phyloP scores from a whole-genome alignment of 192 early-diverging fungal species.

The Coemansia sp. region DNA sequence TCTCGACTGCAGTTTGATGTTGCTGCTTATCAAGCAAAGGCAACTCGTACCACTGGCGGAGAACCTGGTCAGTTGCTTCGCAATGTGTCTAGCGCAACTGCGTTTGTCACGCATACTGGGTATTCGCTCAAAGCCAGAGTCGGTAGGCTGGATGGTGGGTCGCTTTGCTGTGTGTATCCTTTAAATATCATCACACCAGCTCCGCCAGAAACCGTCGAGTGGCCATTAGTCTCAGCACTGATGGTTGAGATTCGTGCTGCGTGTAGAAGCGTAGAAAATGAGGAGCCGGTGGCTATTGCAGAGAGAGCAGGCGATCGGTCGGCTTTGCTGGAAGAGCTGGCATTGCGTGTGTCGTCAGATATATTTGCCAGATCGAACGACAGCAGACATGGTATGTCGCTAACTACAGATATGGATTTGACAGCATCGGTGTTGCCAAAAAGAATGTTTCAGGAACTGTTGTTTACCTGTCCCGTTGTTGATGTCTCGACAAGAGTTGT shows the following conservation, averaged over 20 bases:
- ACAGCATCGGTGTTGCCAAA: constrained; percentile 10
- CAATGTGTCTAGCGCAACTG: not conserved
- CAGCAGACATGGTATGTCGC: not conserved
- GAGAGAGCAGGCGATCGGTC: constrained; percentile 15
- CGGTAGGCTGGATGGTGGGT: constrained; percentile 22
- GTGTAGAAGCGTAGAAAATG: constrained; percentile 10
- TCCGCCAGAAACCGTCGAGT: not conserved
- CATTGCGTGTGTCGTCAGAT: constrained; percentile 23
- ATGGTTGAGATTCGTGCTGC: constrained; percentile 38
- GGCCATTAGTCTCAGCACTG: constrained; percentile 20
- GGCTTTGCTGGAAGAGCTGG: constrained; percentile 41
- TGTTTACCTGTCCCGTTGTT: constrained; percentile 25
- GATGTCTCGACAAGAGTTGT: constrained; percentile 20
- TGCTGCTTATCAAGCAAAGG: constrained; percentile 25
- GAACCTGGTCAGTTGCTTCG: constrained; percentile 13
- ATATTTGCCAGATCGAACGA: constrained; percentile 5
- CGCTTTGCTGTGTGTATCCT: constrained; percentile 41
- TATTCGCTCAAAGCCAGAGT: not conserved
- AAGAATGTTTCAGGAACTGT: constrained; percentile 37
- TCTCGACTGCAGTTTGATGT: constrained; percentile 18
- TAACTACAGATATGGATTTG: not conserved
- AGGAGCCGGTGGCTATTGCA: constrained; percentile 9
- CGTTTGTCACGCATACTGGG: not conserved
- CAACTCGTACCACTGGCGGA: not conserved
- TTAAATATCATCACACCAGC: constrained; percentile 20